Base-by-base conservation (phyloP, 805 yeast genomes). In the Spathaspora sp. region DNA sequence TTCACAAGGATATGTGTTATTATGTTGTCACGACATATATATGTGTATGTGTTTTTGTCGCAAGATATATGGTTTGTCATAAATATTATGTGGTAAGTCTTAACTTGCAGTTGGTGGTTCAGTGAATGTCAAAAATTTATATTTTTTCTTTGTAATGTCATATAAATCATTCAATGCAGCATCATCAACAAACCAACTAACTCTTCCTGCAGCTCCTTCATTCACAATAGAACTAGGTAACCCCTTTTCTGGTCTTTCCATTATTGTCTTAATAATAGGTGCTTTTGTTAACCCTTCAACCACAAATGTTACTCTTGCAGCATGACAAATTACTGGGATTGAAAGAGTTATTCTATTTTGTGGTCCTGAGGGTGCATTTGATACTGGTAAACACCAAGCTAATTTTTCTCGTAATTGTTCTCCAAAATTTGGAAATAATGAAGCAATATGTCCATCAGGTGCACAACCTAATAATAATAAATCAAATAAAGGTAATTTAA, bases 221-320 rank as follows among this genome's bases (percentile, higher is more conserved):
- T 92, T 92, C 50, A 93, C 97, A 52, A 93, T 86, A 54, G 94
- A 85, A 55, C 94, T 87, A 38, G 99, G 99, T 53, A 93, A 78
- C 1, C 97, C 97, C 74, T 91, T 91, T 65, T 94, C 98, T 2
- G 97, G 97, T 64, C 97, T 82, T 72, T 93, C 98, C 90, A 93
- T 87, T 52, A 93, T 92, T 11, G 86, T 88, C 64, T 89, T 85
- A 64, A 93, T 81, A 49, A 93, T 85, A 3, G 96, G 96, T 2
- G 97, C 97, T 70, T 93, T 93, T 20, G 96, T 89, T 44, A 92
- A 83, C 59, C 99, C 99, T 73, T 93, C 97, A 5, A 94, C 97
- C 40, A 93, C 97, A 67, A 93, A 93, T 0, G 97, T 86, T 19
- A 93, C 96, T 61, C 96, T 77, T 62, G 86, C 92, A 1, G 97